These are phyloP conservation scores for Colletotrichum sp. DNA, from an alignment of 2,329 filamentous ascomycete genomes.

Conservation along the genomic window DNA sequence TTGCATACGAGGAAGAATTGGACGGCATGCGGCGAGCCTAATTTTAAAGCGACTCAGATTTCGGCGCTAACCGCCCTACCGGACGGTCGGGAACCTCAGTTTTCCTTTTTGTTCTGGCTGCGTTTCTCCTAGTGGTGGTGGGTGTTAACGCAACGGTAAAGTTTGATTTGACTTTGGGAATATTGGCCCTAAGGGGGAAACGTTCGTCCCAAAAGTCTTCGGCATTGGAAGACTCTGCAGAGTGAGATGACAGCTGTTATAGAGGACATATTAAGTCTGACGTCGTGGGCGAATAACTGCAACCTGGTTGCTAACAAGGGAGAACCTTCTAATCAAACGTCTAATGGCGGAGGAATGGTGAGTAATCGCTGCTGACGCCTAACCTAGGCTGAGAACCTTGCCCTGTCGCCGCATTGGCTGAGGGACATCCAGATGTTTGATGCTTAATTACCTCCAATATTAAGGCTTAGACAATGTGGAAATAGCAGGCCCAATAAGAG, in stretches of 20 bases:
- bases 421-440: background rate
- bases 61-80: background rate
- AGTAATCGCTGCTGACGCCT: background rate
- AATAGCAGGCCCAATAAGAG: background rate
- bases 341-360: background rate
- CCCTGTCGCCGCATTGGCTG: background rate
- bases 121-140: background rate
- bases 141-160: background rate
- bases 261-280: background rate
- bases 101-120: background rate
- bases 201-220: background rate
- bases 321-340: background rate
- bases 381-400: background rate
- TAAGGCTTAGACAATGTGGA: background rate
- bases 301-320: background rate
- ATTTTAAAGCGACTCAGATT: background rate
- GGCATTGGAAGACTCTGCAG: background rate
- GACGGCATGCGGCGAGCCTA: background rate
- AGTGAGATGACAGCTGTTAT: background rate
- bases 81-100: background rate
- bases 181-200: background rate
- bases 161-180: background rate
- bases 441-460: background rate
- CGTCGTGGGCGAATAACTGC: background rate
- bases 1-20: constrained; percentile 1